phyloP scores from a whole-genome alignment of 805 yeast species.

The Saturnispora galanensis region DNA sequence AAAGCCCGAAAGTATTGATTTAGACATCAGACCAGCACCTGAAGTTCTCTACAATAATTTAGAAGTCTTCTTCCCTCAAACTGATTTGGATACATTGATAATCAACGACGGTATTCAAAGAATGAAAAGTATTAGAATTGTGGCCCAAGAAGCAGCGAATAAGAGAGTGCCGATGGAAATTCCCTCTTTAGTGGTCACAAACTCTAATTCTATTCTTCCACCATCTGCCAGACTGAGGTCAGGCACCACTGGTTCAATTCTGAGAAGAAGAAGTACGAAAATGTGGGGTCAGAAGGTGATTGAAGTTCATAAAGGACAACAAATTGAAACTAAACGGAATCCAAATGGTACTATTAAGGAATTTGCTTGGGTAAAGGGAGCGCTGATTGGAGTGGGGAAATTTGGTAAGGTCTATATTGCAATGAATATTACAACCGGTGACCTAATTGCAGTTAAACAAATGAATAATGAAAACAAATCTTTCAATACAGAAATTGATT shows the following conservation, averaged over 20 bases:
- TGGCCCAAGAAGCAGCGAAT: constrained; percentile 72
- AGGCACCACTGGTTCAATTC: constrained; percentile 21
- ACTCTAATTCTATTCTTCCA: not conserved
- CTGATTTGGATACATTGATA: constrained; percentile 87
- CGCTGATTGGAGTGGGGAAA: constrained; percentile 90
- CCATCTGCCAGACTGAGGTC: constrained; percentile 4
- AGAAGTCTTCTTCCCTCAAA: constrained; percentile 84
- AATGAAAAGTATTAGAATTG: constrained; percentile 86
- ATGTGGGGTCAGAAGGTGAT: constrained; percentile 95
- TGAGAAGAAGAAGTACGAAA: constrained; percentile 78
- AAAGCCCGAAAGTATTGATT: constrained; percentile 46
- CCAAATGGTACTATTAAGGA: constrained; percentile 55
- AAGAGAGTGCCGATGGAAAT: constrained; percentile 30
- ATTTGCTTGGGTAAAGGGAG: constrained; percentile 98
- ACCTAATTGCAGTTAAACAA: constrained; percentile 97
- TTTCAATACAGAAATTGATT: constrained; percentile 80
- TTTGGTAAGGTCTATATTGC: constrained; percentile 92
- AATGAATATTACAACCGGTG: constrained; percentile 91
- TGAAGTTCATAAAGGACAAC: constrained; percentile 64
- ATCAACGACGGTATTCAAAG: constrained; percentile 50
- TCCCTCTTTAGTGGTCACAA: constrained; percentile 2
- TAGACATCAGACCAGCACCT: constrained; percentile 87
- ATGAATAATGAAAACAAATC: constrained; percentile 62
- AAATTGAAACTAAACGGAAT: constrained; percentile 45
- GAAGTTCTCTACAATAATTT: constrained; percentile 88